A percentile compares a stretch with the other conserved stretches of the same genome.
Evolutionary conservation across 139 green algal genomes (phyloP).

Genomic region (Medakamo hakoo): DNA sequence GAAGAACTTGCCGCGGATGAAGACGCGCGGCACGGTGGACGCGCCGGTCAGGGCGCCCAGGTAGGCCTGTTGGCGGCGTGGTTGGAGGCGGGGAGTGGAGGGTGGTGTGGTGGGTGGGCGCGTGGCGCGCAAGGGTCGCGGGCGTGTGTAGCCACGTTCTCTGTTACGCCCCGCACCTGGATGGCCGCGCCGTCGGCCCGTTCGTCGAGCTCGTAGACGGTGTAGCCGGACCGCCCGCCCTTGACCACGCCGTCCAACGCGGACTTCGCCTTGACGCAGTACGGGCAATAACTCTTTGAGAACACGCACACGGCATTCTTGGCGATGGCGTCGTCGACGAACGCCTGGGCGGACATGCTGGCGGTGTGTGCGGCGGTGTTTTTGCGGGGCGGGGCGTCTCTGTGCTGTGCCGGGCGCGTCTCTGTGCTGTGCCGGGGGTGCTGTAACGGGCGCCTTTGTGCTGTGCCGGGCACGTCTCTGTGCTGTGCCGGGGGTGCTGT

Average conservation of each 20-base stretch:
- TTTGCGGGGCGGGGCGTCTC: background rate
- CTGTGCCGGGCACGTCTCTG: no score
- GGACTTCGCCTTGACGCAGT: constrained; percentile 3
- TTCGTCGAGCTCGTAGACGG: constrained; percentile 8
- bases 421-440: background rate
- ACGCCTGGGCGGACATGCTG: background rate
- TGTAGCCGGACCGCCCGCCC: background rate
- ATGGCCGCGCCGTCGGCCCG: constrained; percentile 4
- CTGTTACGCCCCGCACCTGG: no score
- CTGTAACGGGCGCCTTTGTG: no score
- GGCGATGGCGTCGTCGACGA: background rate
- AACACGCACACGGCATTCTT: background rate
- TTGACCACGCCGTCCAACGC: constrained; percentile 1
- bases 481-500: no score
- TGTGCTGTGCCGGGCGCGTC: background rate
- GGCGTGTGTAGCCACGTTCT: no score
- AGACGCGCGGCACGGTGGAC: constrained; percentile 7
- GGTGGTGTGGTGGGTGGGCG: no score
- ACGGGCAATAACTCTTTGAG: constrained; percentile 6
- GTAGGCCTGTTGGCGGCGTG: no score
- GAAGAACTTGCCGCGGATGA: constrained; percentile 5
- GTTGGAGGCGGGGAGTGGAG: no score
- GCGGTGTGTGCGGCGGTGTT: background rate
- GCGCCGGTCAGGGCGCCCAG: constrained; percentile 3
- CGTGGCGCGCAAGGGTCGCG: no score